Conservation (phyloP, 306 rosid genomes). For the Corylus americana region DNA sequence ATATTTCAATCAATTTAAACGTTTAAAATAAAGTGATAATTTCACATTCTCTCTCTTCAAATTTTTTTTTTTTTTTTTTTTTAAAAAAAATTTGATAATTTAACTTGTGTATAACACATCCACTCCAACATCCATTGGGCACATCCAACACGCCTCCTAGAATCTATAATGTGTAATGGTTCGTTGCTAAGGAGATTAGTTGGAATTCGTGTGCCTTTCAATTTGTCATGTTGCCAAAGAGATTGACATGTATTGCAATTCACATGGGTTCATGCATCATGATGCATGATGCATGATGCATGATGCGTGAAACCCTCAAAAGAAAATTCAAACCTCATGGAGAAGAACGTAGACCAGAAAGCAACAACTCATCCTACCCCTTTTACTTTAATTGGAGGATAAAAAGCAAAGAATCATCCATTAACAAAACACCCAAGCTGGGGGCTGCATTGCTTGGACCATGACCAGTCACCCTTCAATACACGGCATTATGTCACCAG, state of each 20-base stretch:
- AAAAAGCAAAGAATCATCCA: slow-evolving; percentile 48
- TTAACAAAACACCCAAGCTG: slow-evolving; percentile 42
- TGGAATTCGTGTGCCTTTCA: background rate
- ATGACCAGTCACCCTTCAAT: slow-evolving; percentile 68
- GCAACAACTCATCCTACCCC: slow-evolving; percentile 57
- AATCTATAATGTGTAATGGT: background rate
- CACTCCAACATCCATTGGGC: no score
- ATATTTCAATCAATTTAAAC: no score
- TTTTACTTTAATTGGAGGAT: slow-evolving; percentile 61
- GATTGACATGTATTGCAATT: background rate
- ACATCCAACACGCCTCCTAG: no score
- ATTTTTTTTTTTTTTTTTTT: no score
- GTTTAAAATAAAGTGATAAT: no score
- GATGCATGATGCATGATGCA: background rate
- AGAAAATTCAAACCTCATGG: slow-evolving; percentile 49
- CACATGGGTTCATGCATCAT: background rate
- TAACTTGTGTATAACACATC: no score
- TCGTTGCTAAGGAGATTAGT: background rate
- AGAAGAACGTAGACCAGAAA: slow-evolving; percentile 49
- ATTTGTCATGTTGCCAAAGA: no score
- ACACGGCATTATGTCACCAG: slow-evolving; percentile 47
- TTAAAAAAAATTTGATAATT: no score
- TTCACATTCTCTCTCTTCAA: no score
- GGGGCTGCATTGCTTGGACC: slow-evolving; percentile 53
- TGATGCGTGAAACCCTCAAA: slow-evolving; percentile 26